Percentiles rank a stretch among this genome's conserved stretches.
Evolutionary conservation across 164 flowering plant species (phyloP).

Genomic region (Cinnamomum micranthum): DNA sequence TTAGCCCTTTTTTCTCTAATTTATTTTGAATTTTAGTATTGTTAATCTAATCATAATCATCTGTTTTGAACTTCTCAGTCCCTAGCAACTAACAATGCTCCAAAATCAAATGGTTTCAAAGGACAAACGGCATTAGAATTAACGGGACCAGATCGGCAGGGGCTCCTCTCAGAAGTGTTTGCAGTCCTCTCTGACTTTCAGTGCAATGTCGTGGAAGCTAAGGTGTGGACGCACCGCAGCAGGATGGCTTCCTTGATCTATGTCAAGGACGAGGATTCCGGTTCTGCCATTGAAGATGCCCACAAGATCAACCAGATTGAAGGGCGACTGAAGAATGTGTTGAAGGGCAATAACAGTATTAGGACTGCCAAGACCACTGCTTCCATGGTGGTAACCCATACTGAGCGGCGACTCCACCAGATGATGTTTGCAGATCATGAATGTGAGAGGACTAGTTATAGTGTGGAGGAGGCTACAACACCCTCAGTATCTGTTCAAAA

Average conservation of each 20-base stretch:
- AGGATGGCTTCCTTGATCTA: constrained; percentile 63
- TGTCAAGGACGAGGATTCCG: constrained; percentile 65
- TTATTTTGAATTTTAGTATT: no score
- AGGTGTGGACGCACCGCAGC: constrained; percentile 83
- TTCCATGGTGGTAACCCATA: constrained; percentile 57
- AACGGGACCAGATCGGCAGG: constrained; percentile 73
- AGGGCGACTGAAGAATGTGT: constrained; percentile 51
- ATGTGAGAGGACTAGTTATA: constrained; percentile 29
- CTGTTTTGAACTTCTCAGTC: constrained; percentile 1
- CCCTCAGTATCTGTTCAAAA: constrained; percentile 13
- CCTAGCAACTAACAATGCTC: constrained; percentile 37
- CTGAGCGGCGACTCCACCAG: constrained; percentile 74
- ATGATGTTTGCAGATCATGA: constrained; percentile 87
- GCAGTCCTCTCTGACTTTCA: constrained; percentile 65
- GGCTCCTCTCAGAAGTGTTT: constrained; percentile 72
- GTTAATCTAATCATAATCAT: no score
- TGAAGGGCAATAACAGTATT: constrained; percentile 63
- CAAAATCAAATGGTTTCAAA: constrained; percentile 20
- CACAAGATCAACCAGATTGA: constrained; percentile 47
- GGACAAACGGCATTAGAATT: constrained; percentile 68
- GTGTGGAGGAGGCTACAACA: background rate
- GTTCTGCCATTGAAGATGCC: constrained; percentile 61
- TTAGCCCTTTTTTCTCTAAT: no score
- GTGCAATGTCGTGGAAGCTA: constrained; percentile 67
- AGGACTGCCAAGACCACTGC: constrained; percentile 58